Conservation (phyloP, 2,329 filamentous ascomycete genomes). For the Fusarium sp. region DNA sequence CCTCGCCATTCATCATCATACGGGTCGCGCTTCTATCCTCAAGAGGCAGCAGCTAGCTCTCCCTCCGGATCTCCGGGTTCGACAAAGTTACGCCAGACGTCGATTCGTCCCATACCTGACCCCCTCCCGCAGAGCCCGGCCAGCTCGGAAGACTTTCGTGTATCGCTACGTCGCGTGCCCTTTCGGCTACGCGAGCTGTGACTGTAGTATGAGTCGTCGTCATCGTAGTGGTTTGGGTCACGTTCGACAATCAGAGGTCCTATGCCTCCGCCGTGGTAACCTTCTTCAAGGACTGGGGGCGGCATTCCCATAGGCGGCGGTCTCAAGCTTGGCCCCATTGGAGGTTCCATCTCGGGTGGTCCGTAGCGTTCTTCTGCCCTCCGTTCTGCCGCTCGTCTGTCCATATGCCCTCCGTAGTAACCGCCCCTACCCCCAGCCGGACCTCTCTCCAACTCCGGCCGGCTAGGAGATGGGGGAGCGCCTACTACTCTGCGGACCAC, state of each 20-base stretch:
- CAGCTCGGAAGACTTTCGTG: conserved; percentile 54
- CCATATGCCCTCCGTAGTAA: conserved; percentile 58
- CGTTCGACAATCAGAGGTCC: conserved; percentile 40
- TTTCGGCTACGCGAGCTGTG: conserved; percentile 45
- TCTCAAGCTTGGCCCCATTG: conserved; percentile 36
- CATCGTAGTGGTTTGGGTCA: conserved; percentile 46
- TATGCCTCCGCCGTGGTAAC: conserved; percentile 28
- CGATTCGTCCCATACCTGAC: conserved; percentile 58
- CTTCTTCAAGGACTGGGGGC: conserved; percentile 35
- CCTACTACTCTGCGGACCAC: conserved; percentile 43
- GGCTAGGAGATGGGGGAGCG: conserved; percentile 37
- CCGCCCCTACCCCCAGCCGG: conserved; percentile 45
- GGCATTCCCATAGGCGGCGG: conserved; percentile 50
- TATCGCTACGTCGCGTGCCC: conserved; percentile 39
- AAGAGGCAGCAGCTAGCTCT: conserved; percentile 38
- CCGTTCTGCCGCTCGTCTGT: conserved; percentile 61
- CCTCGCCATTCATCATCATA: conserved; percentile 18
- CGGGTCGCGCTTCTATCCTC: conserved; percentile 5
- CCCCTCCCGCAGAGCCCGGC: conserved; percentile 58
- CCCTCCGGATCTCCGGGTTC: conserved; percentile 53
- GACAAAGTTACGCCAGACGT: conserved; percentile 60
- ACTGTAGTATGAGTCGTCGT: conserved; percentile 44
- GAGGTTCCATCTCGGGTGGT: conserved; percentile 35
- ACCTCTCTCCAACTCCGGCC: conserved; percentile 39
- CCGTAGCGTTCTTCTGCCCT: conserved; percentile 56